Percentiles rank a stretch among this genome's conserved stretches.
Evolutionary conservation across 495 filamentous ascomycete species (phyloP).

Genomic region (Penicillium alfredii): DNA sequence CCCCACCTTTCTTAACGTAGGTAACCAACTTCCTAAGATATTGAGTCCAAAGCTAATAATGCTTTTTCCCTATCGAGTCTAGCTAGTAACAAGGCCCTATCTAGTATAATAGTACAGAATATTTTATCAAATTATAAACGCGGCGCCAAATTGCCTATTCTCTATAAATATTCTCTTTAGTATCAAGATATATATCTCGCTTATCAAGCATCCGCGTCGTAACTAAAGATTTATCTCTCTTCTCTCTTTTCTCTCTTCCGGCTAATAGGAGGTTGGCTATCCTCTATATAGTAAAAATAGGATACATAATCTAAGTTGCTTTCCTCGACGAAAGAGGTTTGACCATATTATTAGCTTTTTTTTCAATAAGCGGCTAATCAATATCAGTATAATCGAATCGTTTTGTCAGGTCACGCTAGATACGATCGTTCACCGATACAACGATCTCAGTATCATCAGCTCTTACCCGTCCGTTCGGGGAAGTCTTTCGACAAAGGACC

Average conservation of each 20-base stretch:
- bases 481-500: not conserved
- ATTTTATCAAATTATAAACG: constrained; percentile 22
- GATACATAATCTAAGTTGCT: constrained; percentile 14
- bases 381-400: constrained; percentile 8
- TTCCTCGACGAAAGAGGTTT: constrained; percentile 6
- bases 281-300: constrained; percentile 11
- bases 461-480: constrained; percentile 2
- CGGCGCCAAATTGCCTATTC: constrained; percentile 12
- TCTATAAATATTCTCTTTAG: constrained; percentile 12
- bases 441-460: constrained; percentile 10
- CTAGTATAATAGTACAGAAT: constrained; percentile 14
- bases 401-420: constrained; percentile 13
- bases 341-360: constrained; percentile 9
- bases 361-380: constrained; percentile 6
- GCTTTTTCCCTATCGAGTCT: constrained; percentile 20
- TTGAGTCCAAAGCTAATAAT: constrained; percentile 19
- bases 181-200: constrained; percentile 12
- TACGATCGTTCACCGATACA: constrained; percentile 4
- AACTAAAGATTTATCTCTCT: constrained; percentile 5
- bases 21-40: constrained; percentile 14
- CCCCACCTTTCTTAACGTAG: constrained; percentile 10
- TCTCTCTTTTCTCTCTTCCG: constrained; percentile 9
- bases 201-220: constrained; percentile 11
- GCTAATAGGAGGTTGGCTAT: constrained; percentile 3
- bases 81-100: constrained; percentile 20